A percentile compares a stretch with the other conserved stretches of the same genome.
These are phyloP conservation scores for Lolium rigidum DNA, from an alignment of 176 grass and related monocot species.

Conservation along the genomic window DNA sequence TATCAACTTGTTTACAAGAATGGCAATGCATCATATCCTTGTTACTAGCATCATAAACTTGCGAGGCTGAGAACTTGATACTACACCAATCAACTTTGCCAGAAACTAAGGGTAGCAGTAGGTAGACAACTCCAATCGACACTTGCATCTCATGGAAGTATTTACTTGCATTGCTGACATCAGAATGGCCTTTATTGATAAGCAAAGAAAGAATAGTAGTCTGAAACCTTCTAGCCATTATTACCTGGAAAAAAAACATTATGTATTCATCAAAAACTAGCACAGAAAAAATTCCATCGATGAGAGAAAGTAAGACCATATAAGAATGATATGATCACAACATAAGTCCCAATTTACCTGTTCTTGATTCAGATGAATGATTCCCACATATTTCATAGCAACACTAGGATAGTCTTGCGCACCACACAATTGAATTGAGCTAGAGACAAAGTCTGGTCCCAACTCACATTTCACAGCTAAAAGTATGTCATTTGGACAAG, in stretches of 20 bases:
- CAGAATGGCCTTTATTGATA: slow-evolving; percentile 47
- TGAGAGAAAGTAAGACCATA: background rate
- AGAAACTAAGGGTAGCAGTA: slow-evolving; percentile 70
- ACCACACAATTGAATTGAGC: slow-evolving; percentile 55
- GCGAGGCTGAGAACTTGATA: slow-evolving; percentile 50
- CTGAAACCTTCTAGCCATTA: slow-evolving; percentile 67
- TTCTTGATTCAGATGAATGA: slow-evolving; percentile 58
- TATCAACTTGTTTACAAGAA: slow-evolving; percentile 44
- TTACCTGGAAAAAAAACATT: slow-evolving; percentile 53
- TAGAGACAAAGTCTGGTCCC: slow-evolving; percentile 59
- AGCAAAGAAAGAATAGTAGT: slow-evolving; percentile 65
- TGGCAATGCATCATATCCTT: slow-evolving; percentile 30
- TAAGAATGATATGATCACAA: slow-evolving; percentile 8
- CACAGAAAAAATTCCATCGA: background rate
- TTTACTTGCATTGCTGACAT: slow-evolving; percentile 31
- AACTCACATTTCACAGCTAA: slow-evolving; percentile 68
- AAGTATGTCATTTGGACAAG: slow-evolving; percentile 47
- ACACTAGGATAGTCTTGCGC: slow-evolving; percentile 32
- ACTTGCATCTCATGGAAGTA: slow-evolving; percentile 43
- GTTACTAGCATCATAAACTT: slow-evolving; percentile 32
- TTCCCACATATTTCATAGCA: slow-evolving; percentile 43
- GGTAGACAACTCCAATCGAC: slow-evolving; percentile 64
- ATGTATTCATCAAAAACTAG: slow-evolving; percentile 23
- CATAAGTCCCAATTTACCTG: slow-evolving; percentile 44
- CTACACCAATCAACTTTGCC: slow-evolving; percentile 82